Conservation (phyloP, 495 filamentous ascomycete species). For the Penicillium flavigenum region DNA sequence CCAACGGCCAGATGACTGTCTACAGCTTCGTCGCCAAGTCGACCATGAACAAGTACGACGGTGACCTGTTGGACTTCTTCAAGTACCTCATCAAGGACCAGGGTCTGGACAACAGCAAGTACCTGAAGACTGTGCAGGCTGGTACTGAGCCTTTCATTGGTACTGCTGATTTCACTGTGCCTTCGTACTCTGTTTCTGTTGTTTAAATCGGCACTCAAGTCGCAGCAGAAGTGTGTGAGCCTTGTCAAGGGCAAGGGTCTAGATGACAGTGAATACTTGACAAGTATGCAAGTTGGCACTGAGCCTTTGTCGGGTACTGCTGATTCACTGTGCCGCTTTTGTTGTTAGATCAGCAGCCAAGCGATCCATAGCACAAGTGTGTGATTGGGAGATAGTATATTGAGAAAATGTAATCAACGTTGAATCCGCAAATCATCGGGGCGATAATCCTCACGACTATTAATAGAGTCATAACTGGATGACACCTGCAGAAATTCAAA, state of each 20-base stretch:
- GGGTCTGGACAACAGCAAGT: slow-evolving; percentile 50
- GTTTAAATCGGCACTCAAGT: slow-evolving; percentile 24
- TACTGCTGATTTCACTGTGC: slow-evolving; percentile 37
- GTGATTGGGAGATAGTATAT: neutral
- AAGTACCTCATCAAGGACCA: slow-evolving; percentile 54
- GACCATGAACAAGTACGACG: slow-evolving; percentile 50
- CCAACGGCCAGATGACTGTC: slow-evolving; percentile 55
- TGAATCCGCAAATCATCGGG: neutral
- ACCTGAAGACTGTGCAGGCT: slow-evolving; percentile 54
- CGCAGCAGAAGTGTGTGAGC: slow-evolving; percentile 20
- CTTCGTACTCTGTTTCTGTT: slow-evolving; percentile 43
- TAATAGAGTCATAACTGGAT: neutral
- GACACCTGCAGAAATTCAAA: neutral
- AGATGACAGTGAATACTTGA: slow-evolving; percentile 52
- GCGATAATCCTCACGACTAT: neutral
- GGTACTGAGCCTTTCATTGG: slow-evolving; percentile 59
- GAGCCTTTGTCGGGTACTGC: slow-evolving; percentile 54
- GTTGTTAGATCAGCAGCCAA: slow-evolving; percentile 32
- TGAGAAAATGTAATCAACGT: neutral
- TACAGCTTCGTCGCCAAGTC: slow-evolving; percentile 60
- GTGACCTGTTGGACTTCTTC: slow-evolving; percentile 57
- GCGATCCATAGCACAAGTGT: neutral
- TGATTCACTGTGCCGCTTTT: slow-evolving; percentile 32
- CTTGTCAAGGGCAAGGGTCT: slow-evolving; percentile 50
- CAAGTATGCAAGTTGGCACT: slow-evolving; percentile 41